A percentile compares a stretch with the other conserved stretches of the same genome.
Evolutionary conservation across 208 protist genomes (phyloP).

Genomic region (Leishmania martiniquensis): DNA sequence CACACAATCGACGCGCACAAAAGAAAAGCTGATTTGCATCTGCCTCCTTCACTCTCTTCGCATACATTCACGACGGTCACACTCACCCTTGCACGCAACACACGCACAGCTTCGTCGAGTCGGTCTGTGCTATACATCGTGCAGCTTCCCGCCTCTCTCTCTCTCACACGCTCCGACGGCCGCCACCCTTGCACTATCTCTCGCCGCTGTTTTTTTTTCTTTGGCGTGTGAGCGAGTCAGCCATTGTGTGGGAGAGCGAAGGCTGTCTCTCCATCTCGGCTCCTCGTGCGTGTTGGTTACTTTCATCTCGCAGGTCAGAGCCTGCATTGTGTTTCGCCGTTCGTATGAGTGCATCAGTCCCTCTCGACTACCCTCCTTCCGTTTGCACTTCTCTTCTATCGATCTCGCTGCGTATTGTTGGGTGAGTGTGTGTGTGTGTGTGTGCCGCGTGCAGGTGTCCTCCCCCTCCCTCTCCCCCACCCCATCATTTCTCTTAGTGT

Average conservation of each 20-base stretch:
- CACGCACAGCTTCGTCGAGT: background rate
- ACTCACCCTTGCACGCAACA: background rate
- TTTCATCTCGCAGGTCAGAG: too few species aligned
- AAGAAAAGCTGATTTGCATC: background rate
- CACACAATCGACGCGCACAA: background rate
- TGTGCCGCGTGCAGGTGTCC: background rate
- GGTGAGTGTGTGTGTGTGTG: conserved; percentile 6
- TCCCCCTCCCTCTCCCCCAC: background rate
- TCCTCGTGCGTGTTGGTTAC: background rate
- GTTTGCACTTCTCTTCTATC: background rate
- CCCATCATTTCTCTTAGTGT: background rate
- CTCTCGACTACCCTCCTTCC: background rate
- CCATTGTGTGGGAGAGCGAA: too few species aligned
- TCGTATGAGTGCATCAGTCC: too few species aligned
- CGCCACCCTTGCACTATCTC: background rate
- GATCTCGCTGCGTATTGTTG: background rate
- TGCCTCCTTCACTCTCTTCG: background rate
- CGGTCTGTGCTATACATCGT: background rate
- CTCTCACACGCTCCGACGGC: too few species aligned
- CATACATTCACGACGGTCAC: background rate
- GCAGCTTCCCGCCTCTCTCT: background rate
- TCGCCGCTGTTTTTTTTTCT: background rate
- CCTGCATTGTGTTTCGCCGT: too few species aligned
- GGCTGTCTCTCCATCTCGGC: background rate
- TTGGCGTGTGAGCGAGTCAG: background rate